Evolutionary conservation across 805 yeast species (phyloP).

Genomic region (Candida jianshihensis): DNA sequence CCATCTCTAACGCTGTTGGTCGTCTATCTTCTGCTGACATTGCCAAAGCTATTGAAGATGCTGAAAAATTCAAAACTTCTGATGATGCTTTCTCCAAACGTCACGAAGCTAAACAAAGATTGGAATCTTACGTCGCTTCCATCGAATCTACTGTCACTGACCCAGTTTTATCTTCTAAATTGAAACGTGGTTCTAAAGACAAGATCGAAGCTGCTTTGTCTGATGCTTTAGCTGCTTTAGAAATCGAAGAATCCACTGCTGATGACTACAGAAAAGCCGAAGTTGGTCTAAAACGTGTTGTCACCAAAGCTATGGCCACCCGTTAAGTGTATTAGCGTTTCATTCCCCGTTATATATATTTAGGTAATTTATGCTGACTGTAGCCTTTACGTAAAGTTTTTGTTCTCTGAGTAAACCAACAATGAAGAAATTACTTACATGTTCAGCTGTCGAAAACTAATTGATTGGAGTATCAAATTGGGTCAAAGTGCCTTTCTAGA

Average conservation of each 20-base stretch:
- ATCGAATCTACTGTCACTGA: constrained; percentile 95
- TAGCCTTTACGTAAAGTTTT: too few relatives aligned
- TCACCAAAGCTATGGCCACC: constrained; percentile 98
- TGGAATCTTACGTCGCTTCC: constrained; percentile 95
- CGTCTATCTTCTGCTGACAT: constrained; percentile 94
- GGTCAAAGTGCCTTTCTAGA: neutral
- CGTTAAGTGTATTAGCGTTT: constrained; percentile 54
- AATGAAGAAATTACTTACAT: too few relatives aligned
- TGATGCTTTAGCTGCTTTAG: constrained; percentile 96
- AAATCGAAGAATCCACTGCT: constrained; percentile 92
- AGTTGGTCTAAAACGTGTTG: constrained; percentile 97
- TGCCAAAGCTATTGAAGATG: constrained; percentile 97
- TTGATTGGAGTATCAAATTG: neutral
- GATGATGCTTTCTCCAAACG: constrained; percentile 99
- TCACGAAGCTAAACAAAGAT: constrained; percentile 98
- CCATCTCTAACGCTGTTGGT: constrained; percentile 98
- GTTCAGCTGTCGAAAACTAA: neutral
- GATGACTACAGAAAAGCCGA: constrained; percentile 99
- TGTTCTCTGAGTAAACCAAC: too few relatives aligned
- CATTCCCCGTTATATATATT: too few relatives aligned
- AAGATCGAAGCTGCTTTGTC: constrained; percentile 96
- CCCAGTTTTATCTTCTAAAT: constrained; percentile 95
- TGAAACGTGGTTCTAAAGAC: constrained; percentile 95
- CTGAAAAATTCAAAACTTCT: constrained; percentile 97
- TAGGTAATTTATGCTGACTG: constrained; percentile 1